These are phyloP conservation scores for Infundibulicybe gibba DNA, from an alignment of 768 basidiomycete genomes.

Conservation along the genomic window DNA sequence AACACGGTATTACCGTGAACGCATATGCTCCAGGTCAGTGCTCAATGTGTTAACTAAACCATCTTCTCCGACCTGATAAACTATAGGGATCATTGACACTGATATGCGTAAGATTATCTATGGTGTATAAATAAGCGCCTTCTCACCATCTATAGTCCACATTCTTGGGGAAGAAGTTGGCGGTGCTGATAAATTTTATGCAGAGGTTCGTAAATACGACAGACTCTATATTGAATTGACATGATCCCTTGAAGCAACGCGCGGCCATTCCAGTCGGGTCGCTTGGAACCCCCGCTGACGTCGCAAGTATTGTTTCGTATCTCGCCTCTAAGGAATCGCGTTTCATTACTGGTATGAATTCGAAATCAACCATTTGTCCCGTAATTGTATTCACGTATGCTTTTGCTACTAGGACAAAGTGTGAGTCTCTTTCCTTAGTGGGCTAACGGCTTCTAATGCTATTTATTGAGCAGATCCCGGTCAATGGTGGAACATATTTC, in stretches of 20 bases:
- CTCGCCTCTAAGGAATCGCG: too few species aligned
- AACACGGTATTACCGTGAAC: too few species aligned
- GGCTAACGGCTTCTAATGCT: background rate
- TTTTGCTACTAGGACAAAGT: background rate
- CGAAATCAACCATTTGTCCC: background rate
- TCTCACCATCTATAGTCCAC: too few species aligned
- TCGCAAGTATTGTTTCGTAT: slow-evolving; percentile 22
- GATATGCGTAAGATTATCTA: background rate
- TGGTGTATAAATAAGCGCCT: too few species aligned
- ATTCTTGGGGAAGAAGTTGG: too few species aligned
- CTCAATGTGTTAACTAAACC: too few species aligned
- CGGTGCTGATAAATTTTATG: too few species aligned
- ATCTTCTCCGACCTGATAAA: background rate
- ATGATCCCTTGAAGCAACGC: too few species aligned
- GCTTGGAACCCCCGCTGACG: slow-evolving; percentile 10
- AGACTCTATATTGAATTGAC: too few species aligned
- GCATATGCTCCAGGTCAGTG: slow-evolving; percentile 13
- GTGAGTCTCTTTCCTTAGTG: background rate
- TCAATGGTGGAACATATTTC: too few species aligned
- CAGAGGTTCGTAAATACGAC: too few species aligned
- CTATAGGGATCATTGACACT: background rate
- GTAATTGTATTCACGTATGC: background rate
- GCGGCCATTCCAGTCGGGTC: background rate
- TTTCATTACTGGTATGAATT: slow-evolving; percentile 13
- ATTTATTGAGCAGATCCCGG: slow-evolving; percentile 3